A percentile compares a stretch with the other conserved stretches of the same genome.
phyloP scores from a whole-genome alignment of 2,329 filamentous ascomycete genomes.

The Drechslera avenae region DNA sequence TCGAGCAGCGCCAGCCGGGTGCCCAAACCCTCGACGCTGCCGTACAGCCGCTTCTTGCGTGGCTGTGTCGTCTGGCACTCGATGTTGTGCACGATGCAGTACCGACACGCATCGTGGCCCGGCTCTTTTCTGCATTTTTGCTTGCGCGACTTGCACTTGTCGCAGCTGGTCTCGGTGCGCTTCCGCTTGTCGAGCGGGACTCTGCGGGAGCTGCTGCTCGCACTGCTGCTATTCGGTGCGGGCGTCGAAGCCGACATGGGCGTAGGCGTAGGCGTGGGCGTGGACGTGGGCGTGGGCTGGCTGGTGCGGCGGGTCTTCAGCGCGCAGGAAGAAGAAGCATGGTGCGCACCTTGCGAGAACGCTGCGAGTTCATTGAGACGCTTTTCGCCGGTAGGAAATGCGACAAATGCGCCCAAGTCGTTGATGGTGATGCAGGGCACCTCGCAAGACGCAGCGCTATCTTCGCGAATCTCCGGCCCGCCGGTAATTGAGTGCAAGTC shows the following conservation, averaged over 20 bases:
- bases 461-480: slow-evolving; percentile 1
- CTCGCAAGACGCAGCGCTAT: slow-evolving; percentile 3
- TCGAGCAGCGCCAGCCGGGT: slow-evolving; percentile 51
- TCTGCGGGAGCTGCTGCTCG: slow-evolving; percentile 39
- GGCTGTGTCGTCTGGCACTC: slow-evolving; percentile 53
- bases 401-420: slow-evolving; percentile 6
- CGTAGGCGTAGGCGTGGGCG: slow-evolving; percentile 4
- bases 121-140: slow-evolving; percentile 53
- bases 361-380: slow-evolving; percentile 5
- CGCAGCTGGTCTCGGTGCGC: slow-evolving; percentile 53
- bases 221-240: slow-evolving; percentile 13
- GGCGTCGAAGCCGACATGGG: slow-evolving; percentile 13
- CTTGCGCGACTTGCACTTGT: slow-evolving; percentile 55
- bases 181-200: slow-evolving; percentile 54
- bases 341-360: slow-evolving; percentile 8
- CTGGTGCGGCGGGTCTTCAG: slow-evolving; percentile 12
- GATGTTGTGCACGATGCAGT: slow-evolving; percentile 51
- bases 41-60: slow-evolving; percentile 53
- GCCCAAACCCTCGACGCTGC: slow-evolving; percentile 51
- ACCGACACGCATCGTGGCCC: slow-evolving; percentile 49
- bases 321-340: slow-evolving; percentile 16
- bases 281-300: slow-evolving; percentile 13
- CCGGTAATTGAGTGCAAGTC: slow-evolving; percentile 10
- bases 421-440: slow-evolving; percentile 8
- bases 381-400: slow-evolving; percentile 9